A percentile compares a stretch with the other conserved stretches of the same genome.
phyloP scores from a whole-genome alignment of 352 stramenopile genomes.

The Phytophthora uliginosa region DNA sequence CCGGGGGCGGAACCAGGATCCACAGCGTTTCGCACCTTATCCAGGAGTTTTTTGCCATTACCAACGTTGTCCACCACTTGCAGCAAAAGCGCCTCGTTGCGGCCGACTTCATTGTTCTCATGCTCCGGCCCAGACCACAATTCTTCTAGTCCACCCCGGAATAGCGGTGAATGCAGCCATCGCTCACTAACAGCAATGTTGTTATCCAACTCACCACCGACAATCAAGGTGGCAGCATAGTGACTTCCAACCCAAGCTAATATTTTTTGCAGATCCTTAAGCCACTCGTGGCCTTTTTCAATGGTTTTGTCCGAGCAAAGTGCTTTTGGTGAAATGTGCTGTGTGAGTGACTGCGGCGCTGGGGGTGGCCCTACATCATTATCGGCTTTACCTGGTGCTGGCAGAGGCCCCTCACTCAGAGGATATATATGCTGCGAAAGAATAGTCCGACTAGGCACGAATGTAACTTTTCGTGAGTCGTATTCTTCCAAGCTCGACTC shows the following conservation, averaged over 20 bases:
- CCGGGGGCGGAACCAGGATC: constrained; percentile 54
- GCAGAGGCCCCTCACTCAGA: constrained; percentile 6
- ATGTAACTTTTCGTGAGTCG: constrained; percentile 41
- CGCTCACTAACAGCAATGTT: constrained; percentile 38
- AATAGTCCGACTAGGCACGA: constrained; percentile 56
- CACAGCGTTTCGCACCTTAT: constrained; percentile 80
- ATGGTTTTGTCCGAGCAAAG: constrained; percentile 29
- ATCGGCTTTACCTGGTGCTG: constrained; percentile 8
- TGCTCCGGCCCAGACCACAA: constrained; percentile 1
- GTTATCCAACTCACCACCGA: constrained; percentile 36
- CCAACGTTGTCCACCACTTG: constrained; percentile 84
- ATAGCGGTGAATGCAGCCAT: constrained; percentile 66
- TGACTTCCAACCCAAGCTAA: constrained; percentile 68
- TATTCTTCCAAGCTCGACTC: constrained; percentile 31
- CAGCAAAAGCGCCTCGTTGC: constrained; percentile 68
- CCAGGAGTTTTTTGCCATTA: constrained; percentile 81
- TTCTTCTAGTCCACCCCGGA: constrained; percentile 65
- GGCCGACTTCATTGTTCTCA: constrained; percentile 20
- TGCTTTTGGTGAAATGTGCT: background rate
- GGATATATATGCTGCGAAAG: constrained; percentile 73
- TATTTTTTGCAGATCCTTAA: constrained; percentile 77
- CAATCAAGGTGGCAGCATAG: constrained; percentile 71
- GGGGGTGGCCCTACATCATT: constrained; percentile 7
- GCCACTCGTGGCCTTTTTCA: constrained; percentile 51
- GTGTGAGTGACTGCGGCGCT: constrained; percentile 20